A percentile compares a stretch with the other conserved stretches of the same genome.
These are phyloP conservation scores for Ophiostoma fasciatum DNA, from an alignment of 2,329 filamentous ascomycete species.

Conservation along the genomic window DNA sequence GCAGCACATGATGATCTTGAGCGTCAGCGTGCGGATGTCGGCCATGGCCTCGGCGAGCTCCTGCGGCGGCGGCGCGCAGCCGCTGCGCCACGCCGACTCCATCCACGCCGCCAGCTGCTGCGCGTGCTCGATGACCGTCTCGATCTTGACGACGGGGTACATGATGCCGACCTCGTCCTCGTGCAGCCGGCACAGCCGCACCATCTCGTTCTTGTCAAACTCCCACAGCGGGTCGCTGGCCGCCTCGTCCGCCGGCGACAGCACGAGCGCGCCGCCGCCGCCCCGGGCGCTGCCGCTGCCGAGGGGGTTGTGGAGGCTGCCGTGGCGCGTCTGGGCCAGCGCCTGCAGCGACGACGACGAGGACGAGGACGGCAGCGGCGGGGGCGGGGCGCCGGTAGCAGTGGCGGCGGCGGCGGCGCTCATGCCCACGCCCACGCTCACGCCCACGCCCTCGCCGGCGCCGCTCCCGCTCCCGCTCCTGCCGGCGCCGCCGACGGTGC, in stretches of 20 bases:
- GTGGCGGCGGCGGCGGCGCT: constrained; percentile 26
- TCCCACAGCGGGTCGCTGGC: constrained; percentile 63
- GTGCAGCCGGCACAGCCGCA: constrained; percentile 63
- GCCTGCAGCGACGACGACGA: constrained; percentile 14
- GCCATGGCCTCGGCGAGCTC: constrained; percentile 25
- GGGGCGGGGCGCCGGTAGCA: constrained; percentile 19
- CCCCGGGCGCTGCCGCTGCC: no score
- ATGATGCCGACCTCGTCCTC: constrained; percentile 86
- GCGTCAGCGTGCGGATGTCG: constrained; percentile 35
- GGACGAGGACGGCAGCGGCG: constrained; percentile 22
- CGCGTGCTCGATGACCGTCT: constrained; percentile 54
- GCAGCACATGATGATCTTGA: constrained; percentile 75
- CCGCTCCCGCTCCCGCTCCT: no score
- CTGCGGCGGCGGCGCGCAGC: constrained; percentile 16
- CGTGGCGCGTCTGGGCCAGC: constrained; percentile 5
- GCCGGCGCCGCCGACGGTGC: no score
- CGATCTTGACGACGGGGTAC: constrained; percentile 74
- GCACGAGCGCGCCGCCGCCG: no score
- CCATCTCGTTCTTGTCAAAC: constrained; percentile 62
- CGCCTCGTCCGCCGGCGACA: constrained; percentile 7
- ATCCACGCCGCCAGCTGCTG: constrained; percentile 54
- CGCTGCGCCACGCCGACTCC: no score
- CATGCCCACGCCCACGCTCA: constrained; percentile 47
- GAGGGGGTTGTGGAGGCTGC: constrained; percentile 20
- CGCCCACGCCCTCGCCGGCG: no score